A percentile compares a stretch with the other conserved stretches of the same genome.
Conservation (phyloP, 495 filamentous ascomycete genomes). For the Patellaria atrata region DNA sequence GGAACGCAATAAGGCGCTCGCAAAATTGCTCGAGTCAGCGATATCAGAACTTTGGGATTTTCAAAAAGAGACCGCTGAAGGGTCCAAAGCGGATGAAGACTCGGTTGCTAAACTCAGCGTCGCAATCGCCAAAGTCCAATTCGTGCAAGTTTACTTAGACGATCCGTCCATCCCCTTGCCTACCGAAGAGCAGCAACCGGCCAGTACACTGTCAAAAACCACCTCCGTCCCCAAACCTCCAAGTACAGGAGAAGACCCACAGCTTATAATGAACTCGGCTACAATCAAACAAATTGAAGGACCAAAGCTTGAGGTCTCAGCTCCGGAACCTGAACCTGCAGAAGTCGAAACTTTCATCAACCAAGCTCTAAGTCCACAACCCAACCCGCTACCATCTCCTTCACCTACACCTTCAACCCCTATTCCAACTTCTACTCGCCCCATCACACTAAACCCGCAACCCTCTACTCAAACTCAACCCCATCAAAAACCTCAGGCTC, state of each 20-base stretch:
- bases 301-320: not conserved
- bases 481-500: slow-evolving; percentile 4
- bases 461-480: slow-evolving; percentile 3
- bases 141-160: slow-evolving; percentile 63
- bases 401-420: not conserved
- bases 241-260: not conserved
- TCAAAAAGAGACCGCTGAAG: slow-evolving; percentile 25
- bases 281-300: not conserved
- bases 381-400: slow-evolving; percentile 1
- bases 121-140: slow-evolving; percentile 58
- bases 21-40: slow-evolving; percentile 54
- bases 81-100: slow-evolving; percentile 4
- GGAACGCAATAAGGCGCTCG: slow-evolving; percentile 56
- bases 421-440: slow-evolving; percentile 1
- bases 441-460: not conserved
- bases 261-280: not conserved
- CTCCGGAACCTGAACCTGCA: not conserved
- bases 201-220: slow-evolving; percentile 3
- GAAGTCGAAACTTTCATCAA: not conserved
- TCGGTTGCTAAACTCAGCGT: slow-evolving; percentile 39
- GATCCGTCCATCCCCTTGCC: slow-evolving; percentile 45
- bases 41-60: slow-evolving; percentile 48
- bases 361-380: not conserved
- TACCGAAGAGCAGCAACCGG: too few species aligned
- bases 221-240: slow-evolving; percentile 4